phyloP scores from a whole-genome alignment of 176 grass and related monocot genomes.

The Musa troglodytarum region DNA sequence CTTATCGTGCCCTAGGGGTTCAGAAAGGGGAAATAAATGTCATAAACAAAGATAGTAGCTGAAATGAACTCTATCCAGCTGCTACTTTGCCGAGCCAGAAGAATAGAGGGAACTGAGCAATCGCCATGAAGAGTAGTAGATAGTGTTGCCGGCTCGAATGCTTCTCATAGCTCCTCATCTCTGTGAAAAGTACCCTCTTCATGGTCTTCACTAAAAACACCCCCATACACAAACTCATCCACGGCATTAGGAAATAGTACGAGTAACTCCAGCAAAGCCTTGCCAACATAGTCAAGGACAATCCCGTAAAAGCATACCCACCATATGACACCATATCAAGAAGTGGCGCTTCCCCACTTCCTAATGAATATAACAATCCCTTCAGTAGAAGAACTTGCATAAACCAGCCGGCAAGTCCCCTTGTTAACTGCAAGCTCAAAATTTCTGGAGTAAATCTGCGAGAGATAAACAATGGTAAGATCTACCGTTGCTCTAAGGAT shows the following conservation, averaged over 20 bases:
- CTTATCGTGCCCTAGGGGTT: not conserved
- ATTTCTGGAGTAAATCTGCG: constrained; percentile 20
- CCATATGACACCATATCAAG: constrained; percentile 9
- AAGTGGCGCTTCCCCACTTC: constrained; percentile 10
- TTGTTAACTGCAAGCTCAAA: constrained; percentile 11
- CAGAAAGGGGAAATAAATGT: not conserved
- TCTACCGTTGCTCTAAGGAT: not conserved
- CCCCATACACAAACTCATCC: constrained; percentile 19
- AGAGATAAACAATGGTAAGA: not conserved
- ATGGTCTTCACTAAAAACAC: constrained; percentile 21
- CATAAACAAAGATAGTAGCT: not conserved
- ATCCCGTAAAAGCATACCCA: constrained; percentile 12
- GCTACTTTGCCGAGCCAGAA: constrained; percentile 14
- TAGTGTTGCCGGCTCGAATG: constrained; percentile 21
- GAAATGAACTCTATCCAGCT: not conserved
- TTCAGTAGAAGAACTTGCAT: constrained; percentile 6
- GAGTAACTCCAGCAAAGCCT: constrained; percentile 18
- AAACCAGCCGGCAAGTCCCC: constrained; percentile 15
- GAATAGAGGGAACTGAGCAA: constrained; percentile 11
- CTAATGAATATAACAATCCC: constrained; percentile 11
- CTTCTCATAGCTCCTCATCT: constrained; percentile 7
- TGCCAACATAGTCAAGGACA: constrained; percentile 15
- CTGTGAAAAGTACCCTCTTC: constrained; percentile 18
- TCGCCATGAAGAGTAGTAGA: constrained; percentile 14
- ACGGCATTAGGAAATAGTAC: constrained; percentile 16